Evolutionary conservation across 371 early-diverging fungal species (phyloP).

Genomic region (Mucor indicus): DNA sequence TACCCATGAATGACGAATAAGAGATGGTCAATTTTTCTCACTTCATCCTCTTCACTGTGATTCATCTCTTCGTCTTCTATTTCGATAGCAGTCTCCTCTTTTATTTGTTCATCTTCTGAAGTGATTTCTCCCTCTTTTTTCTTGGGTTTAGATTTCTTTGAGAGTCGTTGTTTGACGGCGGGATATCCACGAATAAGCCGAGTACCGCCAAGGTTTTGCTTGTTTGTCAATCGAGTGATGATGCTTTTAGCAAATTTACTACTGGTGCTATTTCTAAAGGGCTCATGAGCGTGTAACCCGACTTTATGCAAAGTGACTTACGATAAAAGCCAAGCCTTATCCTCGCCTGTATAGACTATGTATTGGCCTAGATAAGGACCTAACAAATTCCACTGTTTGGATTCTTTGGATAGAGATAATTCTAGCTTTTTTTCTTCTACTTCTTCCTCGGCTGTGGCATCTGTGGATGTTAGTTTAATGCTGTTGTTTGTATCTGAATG

Average conservation of each 20-base stretch:
- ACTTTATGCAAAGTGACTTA: conserved; percentile 38
- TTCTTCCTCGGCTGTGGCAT: too few relatives aligned
- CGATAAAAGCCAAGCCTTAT: conserved; percentile 69
- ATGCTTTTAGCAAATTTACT: conserved; percentile 75
- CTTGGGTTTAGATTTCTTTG: conserved; percentile 14
- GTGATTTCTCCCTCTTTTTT: not conserved
- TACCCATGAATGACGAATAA: conserved; percentile 80
- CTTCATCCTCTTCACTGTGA: conserved; percentile 53
- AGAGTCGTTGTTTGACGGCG: conserved; percentile 61
- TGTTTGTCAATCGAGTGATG: conserved; percentile 62
- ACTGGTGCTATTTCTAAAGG: conserved; percentile 33
- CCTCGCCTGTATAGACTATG: conserved; percentile 65
- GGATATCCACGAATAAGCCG: conserved; percentile 69
- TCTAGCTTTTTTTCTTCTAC: conserved; percentile 37
- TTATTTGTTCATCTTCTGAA: conserved; percentile 14
- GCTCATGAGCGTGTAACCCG: too few relatives aligned
- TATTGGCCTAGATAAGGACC: conserved; percentile 81
- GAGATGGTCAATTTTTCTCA: conserved; percentile 71
- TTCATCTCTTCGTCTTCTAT: conserved; percentile 28
- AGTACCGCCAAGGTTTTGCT: conserved; percentile 65
- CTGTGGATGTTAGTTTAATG: too few relatives aligned
- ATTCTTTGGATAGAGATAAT: conserved; percentile 24
- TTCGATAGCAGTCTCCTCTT: too few relatives aligned
- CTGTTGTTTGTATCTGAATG: not conserved
- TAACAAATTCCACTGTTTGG: conserved; percentile 70